These are phyloP conservation scores for Crithidia acanthocephali DNA, from an alignment of 208 protist genomes.

Conservation along the genomic window DNA sequence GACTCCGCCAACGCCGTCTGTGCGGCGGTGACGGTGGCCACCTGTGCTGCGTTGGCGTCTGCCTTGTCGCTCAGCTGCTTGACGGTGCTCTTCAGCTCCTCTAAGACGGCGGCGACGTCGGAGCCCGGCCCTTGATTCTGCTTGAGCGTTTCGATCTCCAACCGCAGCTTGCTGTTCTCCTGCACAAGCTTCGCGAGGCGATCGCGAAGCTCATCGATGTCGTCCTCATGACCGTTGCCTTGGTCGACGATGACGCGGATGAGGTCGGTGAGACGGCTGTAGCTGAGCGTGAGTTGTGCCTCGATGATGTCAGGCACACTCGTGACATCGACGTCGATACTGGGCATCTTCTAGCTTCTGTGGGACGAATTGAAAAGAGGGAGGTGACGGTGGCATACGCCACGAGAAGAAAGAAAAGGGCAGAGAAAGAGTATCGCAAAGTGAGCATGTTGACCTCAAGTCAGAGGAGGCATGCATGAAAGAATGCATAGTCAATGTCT, in stretches of 20 bases:
- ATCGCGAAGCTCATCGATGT: slow-evolving; percentile 64
- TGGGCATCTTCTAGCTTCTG: slow-evolving; percentile 49
- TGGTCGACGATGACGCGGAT: slow-evolving; percentile 84
- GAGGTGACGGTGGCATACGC: too few species aligned
- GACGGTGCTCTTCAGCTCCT: slow-evolving; percentile 26
- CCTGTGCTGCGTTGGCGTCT: slow-evolving; percentile 19
- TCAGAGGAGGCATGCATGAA: too few species aligned
- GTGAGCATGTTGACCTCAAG: too few species aligned
- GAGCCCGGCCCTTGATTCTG: slow-evolving; percentile 18
- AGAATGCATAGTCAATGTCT: too few species aligned
- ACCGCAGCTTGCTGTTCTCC: slow-evolving; percentile 61
- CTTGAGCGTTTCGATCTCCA: slow-evolving; percentile 51
- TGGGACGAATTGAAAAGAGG: neutral
- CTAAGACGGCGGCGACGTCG: neutral
- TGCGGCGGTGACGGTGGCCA: slow-evolving; percentile 3
- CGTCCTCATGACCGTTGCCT: slow-evolving; percentile 82
- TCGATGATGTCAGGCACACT: slow-evolving; percentile 91
- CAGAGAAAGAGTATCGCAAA: too few species aligned
- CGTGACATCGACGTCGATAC: slow-evolving; percentile 70
- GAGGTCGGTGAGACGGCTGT: slow-evolving; percentile 81
- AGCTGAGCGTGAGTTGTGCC: slow-evolving; percentile 90
- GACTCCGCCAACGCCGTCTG: slow-evolving; percentile 11
- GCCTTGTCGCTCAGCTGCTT: slow-evolving; percentile 18
- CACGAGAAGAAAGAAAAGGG: neutral
- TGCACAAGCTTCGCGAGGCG: slow-evolving; percentile 49